Base-by-base conservation (phyloP, 495 filamentous ascomycete genomes). In the Penicillium ucsense region DNA sequence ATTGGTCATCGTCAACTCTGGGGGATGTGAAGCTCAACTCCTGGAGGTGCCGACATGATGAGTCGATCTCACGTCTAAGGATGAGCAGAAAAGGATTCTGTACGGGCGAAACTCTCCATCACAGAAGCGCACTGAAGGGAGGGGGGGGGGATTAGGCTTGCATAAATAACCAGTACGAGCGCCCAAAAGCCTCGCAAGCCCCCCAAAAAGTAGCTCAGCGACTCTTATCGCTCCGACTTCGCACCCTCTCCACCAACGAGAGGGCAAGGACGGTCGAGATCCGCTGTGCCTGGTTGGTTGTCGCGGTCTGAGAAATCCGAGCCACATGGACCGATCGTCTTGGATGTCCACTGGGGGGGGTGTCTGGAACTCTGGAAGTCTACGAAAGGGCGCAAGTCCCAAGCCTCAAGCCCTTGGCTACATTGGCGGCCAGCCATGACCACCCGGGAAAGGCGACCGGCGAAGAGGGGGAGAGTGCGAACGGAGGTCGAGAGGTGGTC, bases 211-310 rank as follows among this genome's bases (percentile, higher is more conserved):
- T 31, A 37, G 35, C 42, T 28, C 43, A 35, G 20, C 9, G 46
- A 29, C 29, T 35, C 51, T 55, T 60, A 48, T 52, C 41, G 41
- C 54, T 60, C 57, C 57, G 57, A 60, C 43, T 49, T 60, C 57
- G 57, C 54, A 53, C 34, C 27, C 20, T 31, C 20, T 37, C 48
- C 48, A 51, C 48, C 48, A 54, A 53, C 50, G 39, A 38, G 34
- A 43, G 29, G 20, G 20, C 20, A 20, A 20, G 20, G 20, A 20
- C 2, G 27, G 39, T 20, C 27, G 32, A 3, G 31, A 42, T 38
- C 5, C 20, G 8, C 11, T 12, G 31, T 40, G 3, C 36, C 31
- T 35, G 20, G n/a, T 38, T 27, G 11, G 29, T 34, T 5, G 34
- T 28, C 20, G 20, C 34, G 9, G 10, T 45, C 27, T 7, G 43